Base-by-base conservation (phyloP, 441 rosid genomes). In the Jatropha multifida region DNA sequence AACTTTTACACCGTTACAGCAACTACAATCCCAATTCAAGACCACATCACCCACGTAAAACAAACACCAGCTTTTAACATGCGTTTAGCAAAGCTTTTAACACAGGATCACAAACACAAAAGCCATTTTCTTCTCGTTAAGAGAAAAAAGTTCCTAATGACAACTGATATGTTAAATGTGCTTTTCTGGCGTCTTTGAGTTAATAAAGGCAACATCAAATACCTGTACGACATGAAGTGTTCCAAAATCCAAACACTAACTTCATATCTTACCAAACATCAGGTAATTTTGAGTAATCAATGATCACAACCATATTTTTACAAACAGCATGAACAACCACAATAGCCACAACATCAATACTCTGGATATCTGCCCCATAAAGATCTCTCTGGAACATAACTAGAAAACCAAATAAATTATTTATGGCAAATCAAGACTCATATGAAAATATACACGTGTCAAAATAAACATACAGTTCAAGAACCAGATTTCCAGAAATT, bases 281-380 rank as follows among this genome's bases (percentile, higher is more conserved):
- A 74, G 76, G 79, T 74, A 79, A 80, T 67, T 81, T 78, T 76
- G 81, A 73, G 79, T 75, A 80, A 76, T 77, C 89, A 82, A 55
- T 77, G 84, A 85, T 83, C 94, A 85, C 84, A 84, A 78, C 75
- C 92, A 85, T 79, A 88, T 72, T 76, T 79, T 81, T 77, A 90
- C 79, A 77, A 81, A 85, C 90, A 86, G 92, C 96, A 93, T 78
- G 90, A 84, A 88, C 95, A 85, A 92, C 96, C 52, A 85, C 83
- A 80, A 75, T 52, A 77, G 78, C 85, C 78, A 86, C 86, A 85
- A 77, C 71, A 85, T 79, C 96, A 87, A 88, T 93, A 90, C 73
- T 82, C 81, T 75, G 83, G 64, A 84, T 83, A 87, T 86, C 92
- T 81, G 85, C 89, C 84, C 63, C 83, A 87, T 63, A 79, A 78